phyloP scores from a whole-genome alignment of 352 stramenopile genomes.

The Phytophthora aleatoria region DNA sequence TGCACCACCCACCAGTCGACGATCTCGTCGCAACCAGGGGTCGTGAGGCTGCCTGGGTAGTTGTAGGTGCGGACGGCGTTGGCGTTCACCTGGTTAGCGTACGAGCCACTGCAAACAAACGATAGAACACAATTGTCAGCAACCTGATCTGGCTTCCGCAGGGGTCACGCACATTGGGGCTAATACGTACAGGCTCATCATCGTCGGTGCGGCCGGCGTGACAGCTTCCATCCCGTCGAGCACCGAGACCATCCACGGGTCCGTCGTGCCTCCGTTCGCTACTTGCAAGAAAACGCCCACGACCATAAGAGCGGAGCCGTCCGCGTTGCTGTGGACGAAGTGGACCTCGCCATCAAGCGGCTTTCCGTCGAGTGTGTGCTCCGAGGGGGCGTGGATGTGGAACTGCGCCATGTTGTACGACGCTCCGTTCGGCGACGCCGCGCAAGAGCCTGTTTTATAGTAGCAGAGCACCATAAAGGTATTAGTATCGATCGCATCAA shows the following conservation, averaged over 20 bases:
- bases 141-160: neutral
- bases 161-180: neutral
- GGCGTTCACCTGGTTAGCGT: neutral
- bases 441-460: conserved; percentile 13
- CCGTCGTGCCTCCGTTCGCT: conserved; percentile 16
- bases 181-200: conserved; percentile 2
- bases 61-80: conserved; percentile 34
- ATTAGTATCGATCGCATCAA: neutral
- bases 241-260: conserved; percentile 34
- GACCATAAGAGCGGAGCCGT: conserved; percentile 34
- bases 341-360: conserved; percentile 40
- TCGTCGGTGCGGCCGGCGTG: neutral
- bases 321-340: conserved; percentile 44
- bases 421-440: conserved; percentile 5
- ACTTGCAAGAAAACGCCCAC: conserved; percentile 35
- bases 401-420: conserved; percentile 44
- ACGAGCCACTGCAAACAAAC: neutral
- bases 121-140: neutral
- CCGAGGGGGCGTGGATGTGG: conserved; percentile 50
- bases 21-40: conserved; percentile 47
- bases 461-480: neutral
- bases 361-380: conserved; percentile 51
- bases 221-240: conserved; percentile 32
- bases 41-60: conserved; percentile 65
- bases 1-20: conserved; percentile 65